Base-by-base conservation (phyloP, 768 basidiomycete genomes). In the Mycena haematopus region DNA sequence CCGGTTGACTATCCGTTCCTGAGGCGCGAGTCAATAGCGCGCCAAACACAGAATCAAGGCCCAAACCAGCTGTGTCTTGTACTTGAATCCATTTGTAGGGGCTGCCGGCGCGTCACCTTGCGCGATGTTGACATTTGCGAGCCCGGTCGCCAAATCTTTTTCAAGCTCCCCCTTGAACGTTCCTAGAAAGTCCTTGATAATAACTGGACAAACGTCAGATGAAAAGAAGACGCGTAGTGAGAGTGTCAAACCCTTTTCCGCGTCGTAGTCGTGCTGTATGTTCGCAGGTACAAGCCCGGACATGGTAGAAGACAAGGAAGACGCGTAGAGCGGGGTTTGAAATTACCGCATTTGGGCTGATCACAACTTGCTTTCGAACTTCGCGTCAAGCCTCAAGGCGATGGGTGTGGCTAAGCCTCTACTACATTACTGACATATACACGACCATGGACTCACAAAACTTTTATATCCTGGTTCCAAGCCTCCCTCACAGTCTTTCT, bases 1-100 rank as follows among this genome's bases (percentile, higher is more conserved):
- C 36, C 97, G 86, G 76, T 99, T 96, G 52, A 96, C 93, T 62
- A 99, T 86, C 46, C 81, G 80, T 95, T 95, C 93, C 95, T 96
- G 70, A 29, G 68, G 25, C 44, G 68, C 57, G 58, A 68, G 71
- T 70, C 61, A 49, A 67, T 54, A 62, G 76, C 70, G 68, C 74
- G 73, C 74, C 67, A 67, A 70, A 69, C 66, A 65, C 56, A 49
- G 47, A 36, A 35, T 21, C 56, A 15, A 44, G 4, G 77, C 72
- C 74, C 87, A 71, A 76, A 96, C 95, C 70, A 97, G 78, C 70
- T 93, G 91, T 27, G 82, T 78, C 83, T 92, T 89, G 74, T 97
- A 97, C 77, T 95, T 96, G 22, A 86, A 67, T 38, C 80, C 75
- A 56, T 75, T 80, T 46, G 68, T 74, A 62, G 80, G 76, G 4